phyloP scores from a whole-genome alignment of 1,284 basidiomycete genomes.

The Apiotrichum montevideense region DNA sequence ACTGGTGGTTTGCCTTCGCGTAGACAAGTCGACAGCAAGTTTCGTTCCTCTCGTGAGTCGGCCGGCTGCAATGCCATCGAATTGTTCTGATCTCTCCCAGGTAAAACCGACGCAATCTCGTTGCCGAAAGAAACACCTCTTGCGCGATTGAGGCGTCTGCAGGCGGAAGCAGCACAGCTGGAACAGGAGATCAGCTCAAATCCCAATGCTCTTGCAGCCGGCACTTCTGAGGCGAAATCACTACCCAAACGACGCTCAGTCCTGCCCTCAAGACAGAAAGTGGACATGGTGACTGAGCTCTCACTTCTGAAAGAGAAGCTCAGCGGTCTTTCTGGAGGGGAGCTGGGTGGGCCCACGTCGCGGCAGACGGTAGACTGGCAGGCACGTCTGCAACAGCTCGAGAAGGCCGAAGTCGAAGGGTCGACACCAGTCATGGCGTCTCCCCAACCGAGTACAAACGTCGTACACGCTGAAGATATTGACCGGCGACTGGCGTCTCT shows the following conservation, averaged over 20 bases:
- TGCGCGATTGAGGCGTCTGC: slow-evolving; percentile 46
- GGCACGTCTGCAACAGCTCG: neutral
- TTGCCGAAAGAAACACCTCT: slow-evolving; percentile 7
- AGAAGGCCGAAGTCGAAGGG: neutral
- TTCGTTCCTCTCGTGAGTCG: neutral
- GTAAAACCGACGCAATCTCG: neutral
- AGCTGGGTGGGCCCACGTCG: neutral
- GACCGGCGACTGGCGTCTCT: slow-evolving; percentile 72
- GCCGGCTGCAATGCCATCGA: neutral
- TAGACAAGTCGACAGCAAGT: neutral
- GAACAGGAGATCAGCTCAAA: slow-evolving; percentile 41
- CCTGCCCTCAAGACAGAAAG: slow-evolving; percentile 21
- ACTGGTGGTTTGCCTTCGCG: slow-evolving; percentile 6
- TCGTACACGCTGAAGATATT: neutral
- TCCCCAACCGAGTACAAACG: neutral
- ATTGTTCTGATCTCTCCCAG: too few relatives aligned
- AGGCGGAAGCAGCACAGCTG: slow-evolving; percentile 49
- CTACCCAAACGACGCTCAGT: slow-evolving; percentile 16
- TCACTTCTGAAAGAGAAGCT: slow-evolving; percentile 25
- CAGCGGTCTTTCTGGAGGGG: slow-evolving; percentile 4
- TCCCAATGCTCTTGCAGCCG: neutral
- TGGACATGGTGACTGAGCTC: slow-evolving; percentile 36
- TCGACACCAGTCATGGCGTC: neutral
- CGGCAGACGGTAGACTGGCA: slow-evolving; percentile 1
- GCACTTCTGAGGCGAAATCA: neutral